phyloP scores from a whole-genome alignment of 148 eudicot genomes.

The Cornus controversa region DNA sequence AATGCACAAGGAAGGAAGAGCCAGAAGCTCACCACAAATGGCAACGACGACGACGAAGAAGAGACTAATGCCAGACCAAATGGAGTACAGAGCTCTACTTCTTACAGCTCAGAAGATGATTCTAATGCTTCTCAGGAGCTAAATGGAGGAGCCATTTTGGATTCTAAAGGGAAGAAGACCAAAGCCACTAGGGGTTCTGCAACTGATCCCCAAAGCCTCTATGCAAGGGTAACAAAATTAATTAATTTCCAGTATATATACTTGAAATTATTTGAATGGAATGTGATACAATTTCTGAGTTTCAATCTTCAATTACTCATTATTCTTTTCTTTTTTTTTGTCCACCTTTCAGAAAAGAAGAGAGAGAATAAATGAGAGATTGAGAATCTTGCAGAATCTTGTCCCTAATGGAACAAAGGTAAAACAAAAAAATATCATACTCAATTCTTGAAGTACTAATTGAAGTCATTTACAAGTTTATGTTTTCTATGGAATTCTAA shows the following conservation, averaged over 20 bases:
- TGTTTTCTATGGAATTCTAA: background rate
- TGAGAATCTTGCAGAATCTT: conserved; percentile 45
- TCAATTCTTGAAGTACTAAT: too few species aligned
- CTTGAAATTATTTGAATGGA: background rate
- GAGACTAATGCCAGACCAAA: conserved; percentile 7
- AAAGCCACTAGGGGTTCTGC: conserved; percentile 65
- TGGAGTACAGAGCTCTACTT: conserved; percentile 20
- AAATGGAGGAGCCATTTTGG: conserved; percentile 30
- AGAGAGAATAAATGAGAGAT: conserved; percentile 48
- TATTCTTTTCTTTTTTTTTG: background rate
- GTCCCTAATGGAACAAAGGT: conserved; percentile 62
- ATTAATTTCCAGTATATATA: background rate
- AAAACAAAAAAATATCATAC: background rate
- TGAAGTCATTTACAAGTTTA: background rate
- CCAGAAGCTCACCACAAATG: conserved; percentile 14
- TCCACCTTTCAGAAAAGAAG: conserved; percentile 37
- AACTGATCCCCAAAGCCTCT: conserved; percentile 84
- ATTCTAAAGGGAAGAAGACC: conserved; percentile 47
- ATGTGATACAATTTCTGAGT: background rate
- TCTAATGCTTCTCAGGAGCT: conserved; percentile 45
- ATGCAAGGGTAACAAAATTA: conserved; percentile 55
- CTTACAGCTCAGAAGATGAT: conserved; percentile 42
- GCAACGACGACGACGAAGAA: conserved; percentile 9
- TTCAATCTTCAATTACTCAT: background rate
- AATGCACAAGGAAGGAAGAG: conserved; percentile 23